Conservation (phyloP, 805 yeast species). For the Sugiyamaella marilandica region DNA sequence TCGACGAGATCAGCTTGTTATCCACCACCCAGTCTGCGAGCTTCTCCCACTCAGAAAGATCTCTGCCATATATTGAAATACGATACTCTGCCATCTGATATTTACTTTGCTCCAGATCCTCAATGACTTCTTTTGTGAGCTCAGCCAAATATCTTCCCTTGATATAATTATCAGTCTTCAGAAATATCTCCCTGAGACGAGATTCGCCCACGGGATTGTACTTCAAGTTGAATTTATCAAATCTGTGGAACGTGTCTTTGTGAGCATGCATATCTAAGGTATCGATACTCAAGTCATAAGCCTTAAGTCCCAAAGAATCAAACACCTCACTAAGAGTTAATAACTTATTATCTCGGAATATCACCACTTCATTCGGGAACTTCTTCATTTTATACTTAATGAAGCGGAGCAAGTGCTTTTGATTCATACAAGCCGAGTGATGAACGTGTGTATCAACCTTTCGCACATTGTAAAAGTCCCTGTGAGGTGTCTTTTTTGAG, state of each 20-base stretch:
- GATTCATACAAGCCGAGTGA: conserved; percentile 99
- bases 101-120: conserved; percentile 89
- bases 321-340: conserved; percentile 87
- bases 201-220: conserved; percentile 99
- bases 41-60: conserved; percentile 89
- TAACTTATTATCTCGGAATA: conserved; percentile 85
- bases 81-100: conserved; percentile 97
- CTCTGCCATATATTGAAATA: conserved; percentile 90
- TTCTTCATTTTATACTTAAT: conserved; percentile 92
- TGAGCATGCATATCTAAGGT: conserved; percentile 99
- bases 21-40: conserved; percentile 94
- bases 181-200: conserved; percentile 88
- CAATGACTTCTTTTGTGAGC: conserved; percentile 86
- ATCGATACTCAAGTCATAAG: conserved; percentile 92
- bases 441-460: conserved; percentile 98
- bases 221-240: conserved; percentile 94
- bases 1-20: conserved; percentile 83
- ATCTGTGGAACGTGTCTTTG: conserved; percentile 94
- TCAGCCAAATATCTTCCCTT: conserved; percentile 88
- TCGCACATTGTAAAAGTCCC: conserved; percentile 95
- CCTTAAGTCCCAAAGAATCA: conserved; percentile 82
- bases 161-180: conserved; percentile 92
- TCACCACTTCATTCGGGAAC: conserved; percentile 81
- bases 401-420: conserved; percentile 89
- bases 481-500: conserved; percentile 88